Evolutionary conservation across 1,139 yeast genomes (phyloP), one percentile per base, ranked within the genome.

Genomic region (Suhomyces atakaporum): DNA sequence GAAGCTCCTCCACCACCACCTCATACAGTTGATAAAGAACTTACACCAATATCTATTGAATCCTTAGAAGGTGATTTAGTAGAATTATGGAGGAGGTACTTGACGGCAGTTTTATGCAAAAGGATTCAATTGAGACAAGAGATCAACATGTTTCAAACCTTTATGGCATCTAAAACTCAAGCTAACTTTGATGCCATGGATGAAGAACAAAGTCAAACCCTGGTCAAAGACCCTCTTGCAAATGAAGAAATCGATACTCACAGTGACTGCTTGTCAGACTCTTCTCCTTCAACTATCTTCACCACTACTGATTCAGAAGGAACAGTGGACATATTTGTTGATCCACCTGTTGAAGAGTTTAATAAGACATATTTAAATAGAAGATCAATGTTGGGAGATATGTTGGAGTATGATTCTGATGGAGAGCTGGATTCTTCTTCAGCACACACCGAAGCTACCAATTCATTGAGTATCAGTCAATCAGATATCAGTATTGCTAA

Each of bases 361-460:
- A 49, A 51, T 40, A 51, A 45, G 31, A 47, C 47, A 23, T 54
- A 37, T 34, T 49, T 53, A 35, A 63, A 70, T 45, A 57, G 77
- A 40, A 61, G 69, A 40, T 68, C 74, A 3, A 62, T 71, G 53
- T 53, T 71, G 42, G 73, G 74, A 15, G 75, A 70, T 11, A 70
- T 71, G 77, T 57, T 71, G 38, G 76, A 69, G 38, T 69, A 69
- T 41, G 63, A 60, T 21, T 69, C 75, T 2, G 67, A 60, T 29
- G 54, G 49, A n/a, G 60, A 51, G 18, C 46, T 44, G 48, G 38
- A 35, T 12, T 23, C 36, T 25, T 47, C 49, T 5, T 31, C 49
- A 3, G 10, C 27, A 4, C 13, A 25, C 14, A 29, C 35, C n/a
- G 38, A 24, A 12, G 10, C 18, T 5, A 27, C 28, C 12, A 19